These are phyloP conservation scores for Udeniomyces megalosporus DNA, from an alignment of 768 basidiomycete species.

Conservation along the genomic window DNA sequence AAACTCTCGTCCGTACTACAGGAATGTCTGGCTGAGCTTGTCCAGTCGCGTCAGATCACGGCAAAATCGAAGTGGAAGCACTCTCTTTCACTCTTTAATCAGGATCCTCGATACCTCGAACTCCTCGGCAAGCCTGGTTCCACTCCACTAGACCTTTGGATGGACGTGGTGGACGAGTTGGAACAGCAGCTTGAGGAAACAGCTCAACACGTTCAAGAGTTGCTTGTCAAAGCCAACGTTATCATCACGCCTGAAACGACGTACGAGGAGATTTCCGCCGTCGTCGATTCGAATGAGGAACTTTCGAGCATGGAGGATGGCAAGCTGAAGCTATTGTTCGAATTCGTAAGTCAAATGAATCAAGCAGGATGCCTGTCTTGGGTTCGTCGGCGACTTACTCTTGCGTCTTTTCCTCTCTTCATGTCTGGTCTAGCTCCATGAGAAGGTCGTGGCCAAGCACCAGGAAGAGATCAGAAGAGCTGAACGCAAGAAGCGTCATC, in stretches of 20 bases:
- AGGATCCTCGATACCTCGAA: conserved; percentile 66
- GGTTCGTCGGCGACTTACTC: no score
- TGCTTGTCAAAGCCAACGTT: background rate
- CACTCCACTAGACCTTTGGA: conserved; percentile 88
- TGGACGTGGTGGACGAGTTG: conserved; percentile 76
- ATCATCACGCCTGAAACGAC: background rate
- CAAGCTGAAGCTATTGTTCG: background rate
- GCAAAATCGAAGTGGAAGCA: conserved; percentile 84
- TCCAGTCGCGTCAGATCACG: conserved; percentile 48
- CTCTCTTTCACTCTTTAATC: conserved; percentile 56
- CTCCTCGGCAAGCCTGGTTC: conserved; percentile 89
- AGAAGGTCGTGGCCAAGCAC: conserved; percentile 52
- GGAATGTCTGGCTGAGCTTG: conserved; percentile 57
- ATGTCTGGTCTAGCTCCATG: conserved; percentile 45
- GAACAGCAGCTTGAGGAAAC: conserved; percentile 31
- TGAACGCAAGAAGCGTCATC: conserved; percentile 67
- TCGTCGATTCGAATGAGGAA: conserved; percentile 45
- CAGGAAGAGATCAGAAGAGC: conserved; percentile 64
- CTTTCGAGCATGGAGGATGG: conserved; percentile 19
- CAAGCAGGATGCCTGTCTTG: no score
- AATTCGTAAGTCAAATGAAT: background rate
- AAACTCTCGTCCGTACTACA: conserved; percentile 23
- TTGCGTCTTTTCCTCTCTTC: background rate
- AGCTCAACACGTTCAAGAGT: background rate
- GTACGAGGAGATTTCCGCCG: conserved; percentile 56